Conservation (phyloP, 495 filamentous ascomycete species). For the Aspergillus heteromorphus region DNA sequence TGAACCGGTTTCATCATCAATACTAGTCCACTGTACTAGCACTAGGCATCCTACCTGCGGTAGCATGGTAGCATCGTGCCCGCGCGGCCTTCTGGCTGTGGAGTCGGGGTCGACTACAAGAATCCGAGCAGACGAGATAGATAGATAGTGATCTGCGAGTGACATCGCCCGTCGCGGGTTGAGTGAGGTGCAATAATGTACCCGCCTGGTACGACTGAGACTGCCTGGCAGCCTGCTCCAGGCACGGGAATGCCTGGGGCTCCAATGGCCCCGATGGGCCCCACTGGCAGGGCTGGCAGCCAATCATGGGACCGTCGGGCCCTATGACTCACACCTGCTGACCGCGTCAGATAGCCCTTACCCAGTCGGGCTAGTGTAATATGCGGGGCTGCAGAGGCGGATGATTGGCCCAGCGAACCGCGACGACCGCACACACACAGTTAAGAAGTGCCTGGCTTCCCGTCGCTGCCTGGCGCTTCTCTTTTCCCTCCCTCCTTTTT, state of each 20-base stretch:
- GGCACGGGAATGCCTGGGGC: slow-evolving; percentile 17
- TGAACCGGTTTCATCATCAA: slow-evolving; percentile 2
- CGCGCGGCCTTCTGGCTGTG: not conserved
- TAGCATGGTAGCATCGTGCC: too few species aligned
- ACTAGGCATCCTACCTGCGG: too few species aligned
- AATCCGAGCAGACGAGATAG: not conserved
- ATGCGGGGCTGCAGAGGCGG: slow-evolving; percentile 2
- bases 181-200: not conserved
- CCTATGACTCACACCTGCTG: slow-evolving; percentile 43
- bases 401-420: slow-evolving; percentile 18
- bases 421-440: slow-evolving; percentile 23
- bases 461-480: slow-evolving; percentile 31
- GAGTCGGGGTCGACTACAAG: not conserved
- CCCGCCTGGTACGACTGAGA: not conserved
- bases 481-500: slow-evolving; percentile 15
- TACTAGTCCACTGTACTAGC: too few species aligned
- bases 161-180: not conserved
- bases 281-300: not conserved
- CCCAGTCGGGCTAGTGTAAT: slow-evolving; percentile 16
- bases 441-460: slow-evolving; percentile 42
- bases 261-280: slow-evolving; percentile 3
- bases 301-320: slow-evolving; percentile 16
- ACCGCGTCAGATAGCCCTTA: slow-evolving; percentile 15
- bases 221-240: slow-evolving; percentile 5
- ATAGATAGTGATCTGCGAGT: not conserved